A percentile compares a stretch with the other conserved stretches of the same genome.
Evolutionary conservation across 83 land plant genomes (phyloP).

Genomic region (Picea mariana): DNA sequence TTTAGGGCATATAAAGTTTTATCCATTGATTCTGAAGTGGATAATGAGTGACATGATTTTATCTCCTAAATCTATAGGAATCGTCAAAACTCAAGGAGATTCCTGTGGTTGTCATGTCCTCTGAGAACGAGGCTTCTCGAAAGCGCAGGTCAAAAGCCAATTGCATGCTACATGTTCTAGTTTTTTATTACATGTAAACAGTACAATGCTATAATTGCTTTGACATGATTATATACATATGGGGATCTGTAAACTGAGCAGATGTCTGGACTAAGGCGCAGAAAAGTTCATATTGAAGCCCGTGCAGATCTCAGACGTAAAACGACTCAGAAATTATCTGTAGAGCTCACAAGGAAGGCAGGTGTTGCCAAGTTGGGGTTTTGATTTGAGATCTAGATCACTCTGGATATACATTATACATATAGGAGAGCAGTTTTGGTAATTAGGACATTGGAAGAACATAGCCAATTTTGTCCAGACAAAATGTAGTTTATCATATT

Average conservation of each 20-base stretch:
- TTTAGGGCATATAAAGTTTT: not conserved
- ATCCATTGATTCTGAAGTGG: not conserved
- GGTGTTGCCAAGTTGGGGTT: no score
- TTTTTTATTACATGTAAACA: not conserved
- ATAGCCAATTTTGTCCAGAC: no score
- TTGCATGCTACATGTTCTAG: not conserved
- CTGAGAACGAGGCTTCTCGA: conserved; percentile 30
- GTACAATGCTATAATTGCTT: not conserved
- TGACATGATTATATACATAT: not conserved
- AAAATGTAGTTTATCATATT: no score
- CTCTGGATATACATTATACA: no score
- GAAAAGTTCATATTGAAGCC: conserved; percentile 53
- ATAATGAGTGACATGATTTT: not conserved
- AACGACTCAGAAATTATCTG: conserved; percentile 21
- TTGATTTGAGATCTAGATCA: no score
- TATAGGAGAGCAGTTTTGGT: no score
- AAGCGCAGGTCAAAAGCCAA: conserved; percentile 24
- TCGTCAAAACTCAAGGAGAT: conserved; percentile 37
- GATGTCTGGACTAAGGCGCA: not conserved
- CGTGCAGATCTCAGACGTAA: conserved; percentile 40
- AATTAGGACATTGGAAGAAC: no score
- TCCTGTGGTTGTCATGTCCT: conserved; percentile 45
- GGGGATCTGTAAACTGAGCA: conserved; percentile 22
- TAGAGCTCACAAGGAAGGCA: no score
- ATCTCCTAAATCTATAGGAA: conserved; percentile 18